Evolutionary conservation across 1,139 yeast species (phyloP).

Genomic region (Lodderomyces parapsilosis): DNA sequence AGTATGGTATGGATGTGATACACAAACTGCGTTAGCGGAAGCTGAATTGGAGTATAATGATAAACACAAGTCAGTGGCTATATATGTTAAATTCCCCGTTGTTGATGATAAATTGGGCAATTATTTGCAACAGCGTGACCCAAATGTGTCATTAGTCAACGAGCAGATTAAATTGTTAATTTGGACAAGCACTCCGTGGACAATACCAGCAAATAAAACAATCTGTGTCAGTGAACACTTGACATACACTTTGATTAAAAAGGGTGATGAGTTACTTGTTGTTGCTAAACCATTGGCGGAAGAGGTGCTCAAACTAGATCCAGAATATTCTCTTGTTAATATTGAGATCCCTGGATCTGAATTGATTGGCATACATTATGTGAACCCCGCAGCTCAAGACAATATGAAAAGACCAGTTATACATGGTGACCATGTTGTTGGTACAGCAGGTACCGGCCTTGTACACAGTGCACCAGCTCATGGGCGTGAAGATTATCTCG

Average conservation of each 20-base stretch:
- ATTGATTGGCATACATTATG: slow-evolving; percentile 47
- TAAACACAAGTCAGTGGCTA: slow-evolving; percentile 68
- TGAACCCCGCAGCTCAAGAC: slow-evolving; percentile 53
- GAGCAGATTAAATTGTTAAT: slow-evolving; percentile 37
- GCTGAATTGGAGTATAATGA: slow-evolving; percentile 89
- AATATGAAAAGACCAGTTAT: slow-evolving; percentile 53
- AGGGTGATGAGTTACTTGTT: slow-evolving; percentile 41
- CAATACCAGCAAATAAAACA: slow-evolving; percentile 84
- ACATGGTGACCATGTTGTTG: slow-evolving; percentile 81
- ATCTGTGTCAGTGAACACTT: slow-evolving; percentile 66
- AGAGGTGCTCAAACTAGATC: slow-evolving; percentile 28
- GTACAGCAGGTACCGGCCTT: slow-evolving; percentile 85
- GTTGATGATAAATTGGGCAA: slow-evolving; percentile 6
- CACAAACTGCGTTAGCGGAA: slow-evolving; percentile 92
- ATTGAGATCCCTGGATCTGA: slow-evolving; percentile 39
- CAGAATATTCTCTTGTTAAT: slow-evolving; percentile 21
- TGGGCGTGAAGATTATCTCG: slow-evolving; percentile 87
- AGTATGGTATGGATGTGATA: slow-evolving; percentile 96
- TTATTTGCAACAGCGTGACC: background rate
- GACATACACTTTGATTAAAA: slow-evolving; percentile 52
- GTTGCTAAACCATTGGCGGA: slow-evolving; percentile 49
- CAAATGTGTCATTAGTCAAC: background rate
- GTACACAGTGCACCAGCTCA: slow-evolving; percentile 99
- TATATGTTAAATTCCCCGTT: slow-evolving; percentile 68
- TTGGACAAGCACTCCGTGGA: slow-evolving; percentile 99